phyloP scores from a whole-genome alignment of 179 eudicot species.

The Gypsophila paniculata region DNA sequence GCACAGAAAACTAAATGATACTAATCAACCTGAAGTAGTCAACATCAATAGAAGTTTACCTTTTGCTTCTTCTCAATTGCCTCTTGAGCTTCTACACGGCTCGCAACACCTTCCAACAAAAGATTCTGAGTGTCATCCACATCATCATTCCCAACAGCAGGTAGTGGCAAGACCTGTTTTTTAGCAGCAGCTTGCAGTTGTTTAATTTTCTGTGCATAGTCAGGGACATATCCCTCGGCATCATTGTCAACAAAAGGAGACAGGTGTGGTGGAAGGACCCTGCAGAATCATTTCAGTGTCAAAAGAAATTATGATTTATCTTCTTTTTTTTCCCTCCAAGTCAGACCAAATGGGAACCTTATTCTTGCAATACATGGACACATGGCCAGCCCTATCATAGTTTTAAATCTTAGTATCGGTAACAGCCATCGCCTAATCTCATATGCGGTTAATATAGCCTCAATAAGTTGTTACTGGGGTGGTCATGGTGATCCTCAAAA shows the following conservation, averaged over 20 bases:
- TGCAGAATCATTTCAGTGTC: constrained; percentile 27
- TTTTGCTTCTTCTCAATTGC: constrained; percentile 60
- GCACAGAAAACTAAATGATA: not conserved
- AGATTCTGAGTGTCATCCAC: constrained; percentile 63
- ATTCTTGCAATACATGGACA: not conserved
- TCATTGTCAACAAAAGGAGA: constrained; percentile 94
- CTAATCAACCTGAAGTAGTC: not conserved
- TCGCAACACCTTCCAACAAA: constrained; percentile 61
- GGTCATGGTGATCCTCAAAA: no score
- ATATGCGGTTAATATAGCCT: no score
- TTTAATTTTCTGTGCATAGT: constrained; percentile 76
- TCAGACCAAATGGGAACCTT: not conserved
- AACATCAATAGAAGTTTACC: constrained; percentile 36
- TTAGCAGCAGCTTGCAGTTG: constrained; percentile 74
- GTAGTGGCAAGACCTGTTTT: constrained; percentile 74
- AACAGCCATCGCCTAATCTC: no score
- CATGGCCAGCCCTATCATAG: no score
- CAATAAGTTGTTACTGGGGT: no score
- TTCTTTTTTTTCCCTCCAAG: not conserved
- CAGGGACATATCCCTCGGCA: constrained; percentile 79
- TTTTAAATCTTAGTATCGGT: no score
- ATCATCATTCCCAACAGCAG: constrained; percentile 67
- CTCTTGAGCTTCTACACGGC: constrained; percentile 68
- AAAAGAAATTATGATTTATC: not conserved
- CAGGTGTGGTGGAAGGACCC: constrained; percentile 91